Evolutionary conservation across 202 grass and related monocot species (phyloP), one percentile per base, ranked within the genome.

Genomic region (Saccharum hybrid): DNA sequence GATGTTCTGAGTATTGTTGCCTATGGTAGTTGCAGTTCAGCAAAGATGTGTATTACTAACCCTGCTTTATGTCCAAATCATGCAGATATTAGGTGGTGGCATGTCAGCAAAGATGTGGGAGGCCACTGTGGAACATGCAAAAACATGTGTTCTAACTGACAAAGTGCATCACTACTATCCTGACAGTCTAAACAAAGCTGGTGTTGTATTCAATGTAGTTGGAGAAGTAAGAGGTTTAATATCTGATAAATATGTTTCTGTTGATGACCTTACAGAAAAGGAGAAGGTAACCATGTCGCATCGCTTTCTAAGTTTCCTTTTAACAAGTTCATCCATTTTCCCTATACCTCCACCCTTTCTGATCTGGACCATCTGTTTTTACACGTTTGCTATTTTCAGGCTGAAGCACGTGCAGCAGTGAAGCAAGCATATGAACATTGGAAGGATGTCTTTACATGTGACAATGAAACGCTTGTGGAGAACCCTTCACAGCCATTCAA

Each of bases 81-180:
- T 91, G 80, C 85, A 99, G 96, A 94, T 99, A 89, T 85, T 98
- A 63, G 91, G 96, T 34, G 86, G 88, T 77, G 96, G 96, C 56
- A 96, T 99, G 93, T 96, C 96, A 72, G 42, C 84, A 66, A 96
- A 91, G 79, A 92, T 96, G 91, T 99, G 93, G 96, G 96, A 99
- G 81, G 85, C 78, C 23, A 81, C 91, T 30, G 13, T 94, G 34
- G 96, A 99, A 48, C 96, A 99, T 77, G 91, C 93, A 23, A 87
- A 87, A 63, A 94, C 93, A 2, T 91, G 91, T 87, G 61, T 88
- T 63, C 79, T 84, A 21, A 72, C 41, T 40, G 91, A 99, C 52
- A 88, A 92, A 85, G 72, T 94, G 63, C 88, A 94, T 77, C 75
- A 91, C 49, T 97, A 94, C 52, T 83, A 90, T 85, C 89, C 84